Evolutionary conservation across 2,329 filamentous ascomycete genomes (phyloP).

Genomic region (Fusarium vanettenii): DNA sequence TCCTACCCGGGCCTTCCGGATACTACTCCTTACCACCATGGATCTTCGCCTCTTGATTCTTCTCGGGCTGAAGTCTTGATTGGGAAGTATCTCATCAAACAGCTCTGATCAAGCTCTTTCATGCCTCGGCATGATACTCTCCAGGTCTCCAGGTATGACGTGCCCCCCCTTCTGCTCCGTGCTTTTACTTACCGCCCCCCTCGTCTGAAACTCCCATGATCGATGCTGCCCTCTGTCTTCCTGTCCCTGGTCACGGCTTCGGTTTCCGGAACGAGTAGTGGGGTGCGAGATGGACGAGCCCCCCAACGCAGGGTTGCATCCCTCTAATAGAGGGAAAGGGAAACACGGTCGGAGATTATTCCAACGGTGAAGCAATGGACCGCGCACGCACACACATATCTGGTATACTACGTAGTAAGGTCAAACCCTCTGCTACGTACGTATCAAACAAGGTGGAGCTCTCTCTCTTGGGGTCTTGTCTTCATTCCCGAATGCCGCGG

Average conservation of each 20-base stretch:
- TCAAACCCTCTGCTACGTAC: background rate
- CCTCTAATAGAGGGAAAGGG: background rate
- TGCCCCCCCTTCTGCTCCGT: background rate
- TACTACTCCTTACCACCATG: background rate
- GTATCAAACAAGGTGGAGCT: background rate
- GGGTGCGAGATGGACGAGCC: constrained; percentile 31
- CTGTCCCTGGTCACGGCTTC: constrained; percentile 21
- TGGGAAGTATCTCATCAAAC: background rate
- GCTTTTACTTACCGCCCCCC: background rate
- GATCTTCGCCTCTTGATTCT: background rate
- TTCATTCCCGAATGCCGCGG: constrained; percentile 21
- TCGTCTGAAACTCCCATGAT: constrained; percentile 13
- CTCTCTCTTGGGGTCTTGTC: background rate
- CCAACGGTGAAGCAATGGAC: background rate
- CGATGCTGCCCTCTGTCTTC: background rate
- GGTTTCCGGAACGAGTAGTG: constrained; percentile 41
- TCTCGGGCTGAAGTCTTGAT: background rate
- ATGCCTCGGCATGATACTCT: constrained; percentile 2
- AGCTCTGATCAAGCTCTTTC: background rate
- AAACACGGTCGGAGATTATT: constrained; percentile 39
- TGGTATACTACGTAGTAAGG: too few relatives aligned
- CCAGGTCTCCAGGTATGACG: constrained; percentile 2
- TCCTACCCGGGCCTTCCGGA: background rate
- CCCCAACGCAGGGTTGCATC: constrained; percentile 27
- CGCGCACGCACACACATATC: background rate